phyloP scores from a whole-genome alignment of 768 basidiomycete species.

The Xanthoconium purpureum region DNA sequence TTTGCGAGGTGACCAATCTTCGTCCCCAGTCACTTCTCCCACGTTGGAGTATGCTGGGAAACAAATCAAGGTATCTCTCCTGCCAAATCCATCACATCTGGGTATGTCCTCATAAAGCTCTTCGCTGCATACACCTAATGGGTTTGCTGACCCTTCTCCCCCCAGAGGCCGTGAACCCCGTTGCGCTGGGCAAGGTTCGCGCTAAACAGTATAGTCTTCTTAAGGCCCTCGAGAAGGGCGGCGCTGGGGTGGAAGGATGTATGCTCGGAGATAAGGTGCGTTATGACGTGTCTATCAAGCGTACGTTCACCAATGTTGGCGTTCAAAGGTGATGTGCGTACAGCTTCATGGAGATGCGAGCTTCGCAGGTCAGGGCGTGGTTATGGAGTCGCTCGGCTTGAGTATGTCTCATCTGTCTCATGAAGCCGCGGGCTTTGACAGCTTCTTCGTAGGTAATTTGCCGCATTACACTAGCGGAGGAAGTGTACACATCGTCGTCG shows the following conservation, averaged over 20 bases:
- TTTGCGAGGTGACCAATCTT: background rate
- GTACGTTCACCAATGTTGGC: conserved; percentile 9
- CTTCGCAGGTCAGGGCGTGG: conserved; percentile 86
- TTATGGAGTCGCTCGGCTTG: conserved; percentile 84
- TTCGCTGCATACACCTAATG: background rate
- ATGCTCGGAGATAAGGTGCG: conserved; percentile 34
- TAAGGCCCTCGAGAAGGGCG: conserved; percentile 49
- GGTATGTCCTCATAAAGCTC: conserved; percentile 34
- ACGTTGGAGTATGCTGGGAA: conserved; percentile 50
- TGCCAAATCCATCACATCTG: conserved; percentile 79
- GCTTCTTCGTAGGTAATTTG: conserved; percentile 56
- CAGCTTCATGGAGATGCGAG: conserved; percentile 92
- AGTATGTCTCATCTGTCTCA: conserved; percentile 43
- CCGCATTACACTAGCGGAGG: conserved; percentile 93
- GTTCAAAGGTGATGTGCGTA: conserved; percentile 77
- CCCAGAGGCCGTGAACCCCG: conserved; percentile 81
- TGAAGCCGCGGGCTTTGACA: background rate
- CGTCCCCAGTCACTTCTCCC: conserved; percentile 58
- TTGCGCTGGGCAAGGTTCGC: conserved; percentile 85
- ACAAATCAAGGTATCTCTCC: conserved; percentile 65
- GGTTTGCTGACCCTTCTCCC: background rate
- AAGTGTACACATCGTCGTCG: conserved; percentile 86
- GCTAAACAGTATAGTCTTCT: conserved; percentile 86
- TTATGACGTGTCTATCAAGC: background rate
- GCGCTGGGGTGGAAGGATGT: conserved; percentile 19